phyloP scores from a whole-genome alignment of 1,284 basidiomycete genomes.

The Hypsizygus ulmarius region DNA sequence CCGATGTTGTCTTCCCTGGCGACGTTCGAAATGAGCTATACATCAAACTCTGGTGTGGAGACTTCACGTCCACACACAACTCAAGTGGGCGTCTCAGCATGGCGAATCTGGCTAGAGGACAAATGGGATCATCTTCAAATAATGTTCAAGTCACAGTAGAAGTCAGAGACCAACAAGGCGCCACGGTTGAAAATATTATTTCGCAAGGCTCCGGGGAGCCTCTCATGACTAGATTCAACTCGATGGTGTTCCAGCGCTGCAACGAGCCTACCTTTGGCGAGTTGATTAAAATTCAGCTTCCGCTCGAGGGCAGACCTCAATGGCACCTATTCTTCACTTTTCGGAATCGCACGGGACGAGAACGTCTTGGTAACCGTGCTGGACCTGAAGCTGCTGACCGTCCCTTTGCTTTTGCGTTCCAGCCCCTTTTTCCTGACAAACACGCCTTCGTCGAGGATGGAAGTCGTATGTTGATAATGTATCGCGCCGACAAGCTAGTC shows the following conservation, averaged over 20 bases:
- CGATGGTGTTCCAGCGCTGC: constrained; percentile 86
- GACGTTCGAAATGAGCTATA: constrained; percentile 93
- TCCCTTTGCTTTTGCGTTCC: constrained; percentile 91
- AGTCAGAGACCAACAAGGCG: constrained; percentile 77
- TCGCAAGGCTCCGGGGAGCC: constrained; percentile 87
- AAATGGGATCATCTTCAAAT: constrained; percentile 49
- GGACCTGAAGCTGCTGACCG: constrained; percentile 51
- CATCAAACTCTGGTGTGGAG: constrained; percentile 90
- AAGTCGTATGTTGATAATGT: constrained; percentile 81
- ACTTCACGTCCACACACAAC: constrained; percentile 62
- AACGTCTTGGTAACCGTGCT: constrained; percentile 40
- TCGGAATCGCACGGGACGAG: constrained; percentile 68
- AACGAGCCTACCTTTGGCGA: constrained; percentile 91
- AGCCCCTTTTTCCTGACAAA: constrained; percentile 82
- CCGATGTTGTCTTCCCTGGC: constrained; percentile 94
- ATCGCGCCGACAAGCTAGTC: constrained; percentile 69
- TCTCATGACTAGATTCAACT: constrained; percentile 77
- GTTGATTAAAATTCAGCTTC: constrained; percentile 85
- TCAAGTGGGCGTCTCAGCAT: constrained; percentile 58
- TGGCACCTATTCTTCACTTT: constrained; percentile 97
- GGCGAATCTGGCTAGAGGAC: constrained; percentile 56
- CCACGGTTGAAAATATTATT: constrained; percentile 71
- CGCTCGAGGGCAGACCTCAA: constrained; percentile 64
- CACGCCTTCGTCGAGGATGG: constrained; percentile 90
- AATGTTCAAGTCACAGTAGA: constrained; percentile 93